Evolutionary conservation across 768 basidiomycete species (phyloP), one percentile per base, ranked within the genome.

Genomic region (Lentinus tigrinus): DNA sequence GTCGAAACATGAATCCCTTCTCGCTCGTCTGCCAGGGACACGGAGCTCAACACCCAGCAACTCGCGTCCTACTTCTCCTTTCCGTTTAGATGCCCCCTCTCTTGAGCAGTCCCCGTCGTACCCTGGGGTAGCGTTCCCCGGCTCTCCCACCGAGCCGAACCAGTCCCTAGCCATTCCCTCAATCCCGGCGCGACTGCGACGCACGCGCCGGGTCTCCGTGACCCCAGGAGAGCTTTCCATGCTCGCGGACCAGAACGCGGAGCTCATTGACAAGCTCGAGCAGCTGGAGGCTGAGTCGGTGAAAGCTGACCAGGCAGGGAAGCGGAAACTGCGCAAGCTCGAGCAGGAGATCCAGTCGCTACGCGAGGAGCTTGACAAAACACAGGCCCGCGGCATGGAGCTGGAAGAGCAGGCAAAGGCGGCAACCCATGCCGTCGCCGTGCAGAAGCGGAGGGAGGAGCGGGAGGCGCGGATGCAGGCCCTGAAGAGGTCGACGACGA

Each of bases 201-300:
- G 61, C 54, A 47, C 52, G 16, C 77, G 74, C 36, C 78, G 81
- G 49, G 79, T 88, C 43, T 85, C 88, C 44, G 81, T 89, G 54
- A 84, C 87, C 3, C 84, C 85, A 1, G 74, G 80, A 16, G 90
- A 92, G 57, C 78, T 94, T 26, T 82, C 85, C 3, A 76, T 81
- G 7, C 82, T 94, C 42, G 82, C 89, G 0, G 89, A 91, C 66
- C 91, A 95, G 72, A 95, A 95, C 65, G 84, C 86, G 0, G 91
- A 94, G 61, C 84, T 95, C 16, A 73, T 90, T 4, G 73, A 79
- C 24, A 91, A 91, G 62, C 78, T 95, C 5, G 88, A 93, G 71
- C 80, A 81, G 58, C 79, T 95, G 10, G 89, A 94, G 68, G 70
- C 78, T 1, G 91, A 93, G 58, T 84, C 91, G 16, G 71, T 70